Percentiles rank a stretch among this genome's conserved stretches.
phyloP scores from a whole-genome alignment of 2,329 filamentous ascomycete species.

The Magnaporthiopsis incrustans region DNA sequence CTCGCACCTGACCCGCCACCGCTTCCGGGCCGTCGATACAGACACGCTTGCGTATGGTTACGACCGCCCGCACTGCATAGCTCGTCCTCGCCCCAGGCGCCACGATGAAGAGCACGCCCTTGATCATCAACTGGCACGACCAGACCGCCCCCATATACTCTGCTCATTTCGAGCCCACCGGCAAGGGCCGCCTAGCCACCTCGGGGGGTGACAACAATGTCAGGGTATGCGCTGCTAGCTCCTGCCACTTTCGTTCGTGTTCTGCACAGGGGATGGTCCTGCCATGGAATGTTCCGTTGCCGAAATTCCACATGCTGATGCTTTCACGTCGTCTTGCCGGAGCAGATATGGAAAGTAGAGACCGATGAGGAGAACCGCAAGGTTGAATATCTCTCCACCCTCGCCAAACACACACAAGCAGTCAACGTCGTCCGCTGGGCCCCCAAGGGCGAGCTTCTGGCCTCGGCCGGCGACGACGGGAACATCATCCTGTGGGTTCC shows the following conservation, averaged over 20 bases:
- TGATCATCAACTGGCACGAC: slow-evolving; percentile 98
- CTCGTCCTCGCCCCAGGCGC: slow-evolving; percentile 15
- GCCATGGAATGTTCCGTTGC: background rate
- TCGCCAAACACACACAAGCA: slow-evolving; percentile 89
- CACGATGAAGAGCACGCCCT: slow-evolving; percentile 88
- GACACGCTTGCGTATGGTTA: slow-evolving; percentile 5
- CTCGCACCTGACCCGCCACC: background rate
- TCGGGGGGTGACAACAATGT: slow-evolving; percentile 96
- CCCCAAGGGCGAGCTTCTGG: slow-evolving; percentile 86
- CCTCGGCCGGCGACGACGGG: slow-evolving; percentile 92
- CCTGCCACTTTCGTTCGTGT: background rate
- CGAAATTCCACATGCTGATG: slow-evolving; percentile 1
- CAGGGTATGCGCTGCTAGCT: slow-evolving; percentile 49
- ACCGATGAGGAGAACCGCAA: slow-evolving; percentile 76
- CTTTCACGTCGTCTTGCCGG: background rate
- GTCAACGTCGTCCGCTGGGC: slow-evolving; percentile 98
- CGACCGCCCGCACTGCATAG: slow-evolving; percentile 8
- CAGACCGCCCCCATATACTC: slow-evolving; percentile 96
- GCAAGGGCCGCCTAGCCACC: slow-evolving; percentile 86
- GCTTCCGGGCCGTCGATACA: background rate
- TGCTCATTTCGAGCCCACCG: slow-evolving; percentile 88
- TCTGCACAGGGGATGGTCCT: background rate
- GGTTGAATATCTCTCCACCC: slow-evolving; percentile 84
- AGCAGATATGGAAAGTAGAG: slow-evolving; percentile 84
- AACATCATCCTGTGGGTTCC: slow-evolving; percentile 96